These are phyloP conservation scores for Dimocarpus longan DNA, from an alignment of 345 rosid species.

Conservation along the genomic window DNA sequence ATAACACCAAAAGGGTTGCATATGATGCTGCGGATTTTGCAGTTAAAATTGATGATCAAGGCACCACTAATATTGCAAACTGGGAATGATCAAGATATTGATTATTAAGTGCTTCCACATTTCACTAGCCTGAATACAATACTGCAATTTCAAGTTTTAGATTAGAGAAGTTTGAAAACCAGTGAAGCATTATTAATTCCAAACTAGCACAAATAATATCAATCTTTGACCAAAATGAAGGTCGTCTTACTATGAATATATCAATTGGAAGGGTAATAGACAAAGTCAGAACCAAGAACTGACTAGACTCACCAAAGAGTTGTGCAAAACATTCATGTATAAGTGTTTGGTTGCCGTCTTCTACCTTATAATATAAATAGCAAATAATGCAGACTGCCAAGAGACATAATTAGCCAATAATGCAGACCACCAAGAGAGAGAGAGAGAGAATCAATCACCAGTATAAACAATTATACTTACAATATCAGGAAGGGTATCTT, in stretches of 20 bases:
- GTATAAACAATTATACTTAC: constrained; percentile 52
- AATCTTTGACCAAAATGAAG: not conserved
- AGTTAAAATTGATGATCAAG: constrained; percentile 2
- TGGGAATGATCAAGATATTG: not conserved
- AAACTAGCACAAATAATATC: not conserved
- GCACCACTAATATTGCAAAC: not conserved
- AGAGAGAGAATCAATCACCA: not conserved
- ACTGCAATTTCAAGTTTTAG: not conserved
- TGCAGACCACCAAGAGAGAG: constrained; percentile 2
- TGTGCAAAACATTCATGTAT: not conserved
- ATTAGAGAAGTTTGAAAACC: not conserved
- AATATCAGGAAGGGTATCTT: constrained; percentile 69
- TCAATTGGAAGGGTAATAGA: not conserved
- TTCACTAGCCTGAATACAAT: not conserved
- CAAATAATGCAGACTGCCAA: constrained; percentile 8
- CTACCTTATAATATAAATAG: not conserved
- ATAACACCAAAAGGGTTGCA: not conserved
- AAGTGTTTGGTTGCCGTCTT: not conserved
- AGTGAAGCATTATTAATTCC: constrained; percentile 2
- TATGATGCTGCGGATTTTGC: not conserved
- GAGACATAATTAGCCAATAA: not conserved
- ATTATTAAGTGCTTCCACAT: not conserved
- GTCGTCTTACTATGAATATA: not conserved
- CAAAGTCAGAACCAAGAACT: not conserved
- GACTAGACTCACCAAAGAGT: not conserved